Base-by-base conservation (phyloP, 2,329 filamentous ascomycete species). In the Decorospora gaudefroyi region DNA sequence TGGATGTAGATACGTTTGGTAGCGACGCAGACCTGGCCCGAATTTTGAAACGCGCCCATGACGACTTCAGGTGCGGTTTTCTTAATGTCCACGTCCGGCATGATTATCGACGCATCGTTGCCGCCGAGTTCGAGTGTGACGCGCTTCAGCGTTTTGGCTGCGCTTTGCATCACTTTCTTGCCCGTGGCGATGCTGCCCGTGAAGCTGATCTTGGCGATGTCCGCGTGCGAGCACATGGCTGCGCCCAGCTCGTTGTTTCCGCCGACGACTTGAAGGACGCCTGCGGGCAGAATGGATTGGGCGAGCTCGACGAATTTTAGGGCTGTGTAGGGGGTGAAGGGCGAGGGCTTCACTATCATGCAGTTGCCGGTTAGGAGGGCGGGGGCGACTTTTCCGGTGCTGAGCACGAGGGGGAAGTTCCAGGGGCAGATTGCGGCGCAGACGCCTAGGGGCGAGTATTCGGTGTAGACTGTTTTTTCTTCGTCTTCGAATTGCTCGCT, bases 251-350 rank as follows among this genome's bases (percentile, higher is more conserved):
- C 71, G 53, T 85, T 82, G 37, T 80, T 80, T 5, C 83, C 83
- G 37, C 78, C 78, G 2, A 86, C 65, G 0, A 74, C 78, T 57
- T 85, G 82, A 1, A 86, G 61, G n/a, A 86, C 80, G 26, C 83
- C 83, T 0, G 80, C 76, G 2, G 81, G 81, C 66, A 85, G 81
- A 67, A 84, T 72, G 15, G 75, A 62, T 43, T 79, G 74, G 0
- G 75, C 80, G 2, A 86, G 62, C 64, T 86, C 81, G 9, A 74
- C 77, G n/a, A 83, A 59, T 65, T 86, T 86, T 26, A 87, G 70
- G 3, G 72, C 70, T 2, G 73, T 75, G 64, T 83, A 84, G 4
- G 81, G 80, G 0, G 81, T 81, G 61, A 78, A 82, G 48, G 62
- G 75, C 28, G 78, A 82, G 2, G 79, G 78, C 65, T 83, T 83